A percentile compares a stretch with the other conserved stretches of the same genome.
Conservation (phyloP, 148 eudicot species). For the Silene conica region DNA sequence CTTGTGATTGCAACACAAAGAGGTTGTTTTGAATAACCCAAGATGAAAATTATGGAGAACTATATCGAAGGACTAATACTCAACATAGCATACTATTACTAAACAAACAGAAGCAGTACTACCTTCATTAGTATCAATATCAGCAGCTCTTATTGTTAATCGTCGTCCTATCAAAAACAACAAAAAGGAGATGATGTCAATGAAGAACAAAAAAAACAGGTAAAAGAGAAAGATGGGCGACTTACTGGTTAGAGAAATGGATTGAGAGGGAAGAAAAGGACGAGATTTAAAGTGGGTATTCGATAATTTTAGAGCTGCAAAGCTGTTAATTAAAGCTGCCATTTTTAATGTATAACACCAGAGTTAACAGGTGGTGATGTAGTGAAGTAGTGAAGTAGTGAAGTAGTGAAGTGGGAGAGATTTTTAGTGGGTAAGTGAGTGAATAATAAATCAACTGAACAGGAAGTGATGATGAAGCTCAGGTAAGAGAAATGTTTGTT, state of each 20-base stretch:
- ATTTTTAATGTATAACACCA: slow-evolving; percentile 19
- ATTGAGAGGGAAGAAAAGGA: slow-evolving; percentile 25
- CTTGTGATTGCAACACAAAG: too few species aligned
- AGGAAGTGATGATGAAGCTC: too few species aligned
- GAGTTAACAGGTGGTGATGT: too few species aligned
- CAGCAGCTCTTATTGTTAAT: slow-evolving; percentile 64
- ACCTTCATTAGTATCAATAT: slow-evolving; percentile 76
- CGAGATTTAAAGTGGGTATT: slow-evolving; percentile 37
- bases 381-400: too few species aligned
- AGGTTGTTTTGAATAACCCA: too few species aligned
- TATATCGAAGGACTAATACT: too few species aligned
- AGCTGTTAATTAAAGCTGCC: slow-evolving; percentile 48
- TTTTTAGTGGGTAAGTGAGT: too few species aligned
- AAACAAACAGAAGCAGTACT: not conserved
- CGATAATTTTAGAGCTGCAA: slow-evolving; percentile 42
- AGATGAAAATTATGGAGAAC: too few species aligned
- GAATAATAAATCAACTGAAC: too few species aligned
- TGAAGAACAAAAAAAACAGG: not conserved
- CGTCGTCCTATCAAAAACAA: slow-evolving; percentile 45
- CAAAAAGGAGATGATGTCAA: not conserved
- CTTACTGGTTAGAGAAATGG: slow-evolving; percentile 46
- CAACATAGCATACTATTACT: not conserved
- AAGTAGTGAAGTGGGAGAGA: too few species aligned
- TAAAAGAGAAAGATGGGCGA: slow-evolving; percentile 1
- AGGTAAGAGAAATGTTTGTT: too few species aligned